Base-by-base conservation (phyloP, 2,329 filamentous ascomycete genomes). In the Setomelanomma holmii region DNA sequence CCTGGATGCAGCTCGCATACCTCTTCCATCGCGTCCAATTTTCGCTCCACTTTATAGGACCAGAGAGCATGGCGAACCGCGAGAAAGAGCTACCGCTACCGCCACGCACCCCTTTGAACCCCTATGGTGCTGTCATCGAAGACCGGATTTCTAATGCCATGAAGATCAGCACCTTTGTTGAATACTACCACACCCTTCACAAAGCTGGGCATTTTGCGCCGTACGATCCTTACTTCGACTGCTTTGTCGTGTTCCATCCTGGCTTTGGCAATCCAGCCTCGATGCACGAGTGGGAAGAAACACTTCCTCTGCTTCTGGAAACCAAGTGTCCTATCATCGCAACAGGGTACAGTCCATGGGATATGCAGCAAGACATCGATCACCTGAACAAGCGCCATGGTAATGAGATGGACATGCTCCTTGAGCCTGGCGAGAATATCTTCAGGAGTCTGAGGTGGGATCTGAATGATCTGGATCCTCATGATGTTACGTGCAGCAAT, bases 191-290 rank as follows among this genome's bases (percentile, higher is more conserved):
- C 76, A 98, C 91, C 2, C 85, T 99, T 64, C 93, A 99, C 78
- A 86, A 92, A 72, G 90, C 93, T 0, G 89, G 91, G 41, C 85
- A 93, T 71, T 99, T 98, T 78, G 86, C 90, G 51, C 95, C 96
- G 0, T 97, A 96, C 72, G 95, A 99, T 72, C 95, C 95, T 1
- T 99, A 99, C 79, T 96, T 99, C 75, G 95, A 99, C 80, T 95
- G 90, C 75, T 96, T 99, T 71, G 87, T 99, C 68, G 84, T 97
- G 45, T 99, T 98, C 82, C 96, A 99, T 70, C 96, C 96, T 0
- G 96, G 96, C 7, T 84, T 99, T 16, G 96, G 95, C 11, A 95
- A 99, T 74, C 93, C 96, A 0, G 91, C 93, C 12, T 93, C 89
- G 69, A 90, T 90, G 45, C 90, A 96, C 67, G 95, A 99, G 75